A percentile compares a stretch with the other conserved stretches of the same genome.
phyloP scores from a whole-genome alignment of 2,329 filamentous ascomycete genomes.

The Fusarium drepaniforme region DNA sequence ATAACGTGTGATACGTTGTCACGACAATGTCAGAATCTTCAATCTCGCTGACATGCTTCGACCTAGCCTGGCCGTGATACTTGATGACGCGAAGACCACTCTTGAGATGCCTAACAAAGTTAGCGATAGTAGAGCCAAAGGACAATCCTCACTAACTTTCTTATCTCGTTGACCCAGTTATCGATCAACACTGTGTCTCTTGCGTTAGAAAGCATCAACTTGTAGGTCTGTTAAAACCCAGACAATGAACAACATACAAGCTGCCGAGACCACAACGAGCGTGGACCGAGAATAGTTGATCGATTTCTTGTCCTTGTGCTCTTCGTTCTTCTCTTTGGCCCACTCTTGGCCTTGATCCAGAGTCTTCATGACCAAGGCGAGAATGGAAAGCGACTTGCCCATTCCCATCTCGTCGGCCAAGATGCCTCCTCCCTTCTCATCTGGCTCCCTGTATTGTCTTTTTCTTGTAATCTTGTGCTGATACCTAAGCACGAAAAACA shows the following conservation, averaged over 20 bases:
- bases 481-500: constrained; percentile 42
- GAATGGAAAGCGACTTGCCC: constrained; percentile 67
- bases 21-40: constrained; percentile 56
- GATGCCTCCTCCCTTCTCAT: constrained; percentile 59
- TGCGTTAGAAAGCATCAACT: neutral
- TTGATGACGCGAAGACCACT: constrained; percentile 45
- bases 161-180: constrained; percentile 55
- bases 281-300: constrained; percentile 52
- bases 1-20: constrained; percentile 61
- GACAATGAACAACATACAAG: constrained; percentile 38
- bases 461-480: constrained; percentile 55
- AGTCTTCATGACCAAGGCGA: constrained; percentile 61
- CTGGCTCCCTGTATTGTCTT: constrained; percentile 42
- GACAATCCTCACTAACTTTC: constrained; percentile 42
- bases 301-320: constrained; percentile 18
- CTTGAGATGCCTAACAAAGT: constrained; percentile 48
- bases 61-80: constrained; percentile 52
- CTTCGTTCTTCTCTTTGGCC: constrained; percentile 43
- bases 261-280: constrained; percentile 59
- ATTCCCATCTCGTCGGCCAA: constrained; percentile 72
- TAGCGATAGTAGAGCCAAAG: neutral
- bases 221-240: too few relatives aligned
- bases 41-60: constrained; percentile 40
- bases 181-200: constrained; percentile 52
- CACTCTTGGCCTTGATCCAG: constrained; percentile 51